Evolutionary conservation across 768 basidiomycete species (phyloP).

Genomic region (Suillus subluteus): DNA sequence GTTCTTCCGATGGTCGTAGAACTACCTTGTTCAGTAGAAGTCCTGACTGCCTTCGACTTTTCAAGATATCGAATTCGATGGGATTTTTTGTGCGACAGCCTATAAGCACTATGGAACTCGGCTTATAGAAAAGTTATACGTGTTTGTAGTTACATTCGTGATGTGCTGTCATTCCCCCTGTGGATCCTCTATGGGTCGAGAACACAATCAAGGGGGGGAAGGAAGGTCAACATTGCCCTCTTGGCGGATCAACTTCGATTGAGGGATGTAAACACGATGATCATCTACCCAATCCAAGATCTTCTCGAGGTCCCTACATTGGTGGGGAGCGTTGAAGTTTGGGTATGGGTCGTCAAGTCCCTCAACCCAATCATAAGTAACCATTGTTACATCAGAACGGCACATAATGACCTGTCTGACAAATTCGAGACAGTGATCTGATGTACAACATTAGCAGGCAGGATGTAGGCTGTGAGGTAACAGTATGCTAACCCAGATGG

Average conservation of each 20-base stretch:
- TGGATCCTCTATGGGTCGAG: not conserved
- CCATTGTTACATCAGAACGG: slow-evolving; percentile 13
- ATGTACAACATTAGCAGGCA: not conserved
- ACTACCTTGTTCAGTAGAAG: not conserved
- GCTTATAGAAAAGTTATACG: not conserved
- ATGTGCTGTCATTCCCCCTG: not conserved
- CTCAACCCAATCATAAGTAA: slow-evolving; percentile 16
- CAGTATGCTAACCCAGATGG: slow-evolving; percentile 12
- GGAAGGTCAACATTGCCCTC: not conserved
- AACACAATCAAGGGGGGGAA: not conserved
- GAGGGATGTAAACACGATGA: not conserved
- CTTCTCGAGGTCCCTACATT: not conserved
- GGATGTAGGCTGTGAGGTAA: not conserved
- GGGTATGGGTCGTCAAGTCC: not conserved
- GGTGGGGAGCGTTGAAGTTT: not conserved
- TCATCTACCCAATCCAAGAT: not conserved
- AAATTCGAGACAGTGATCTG: slow-evolving; percentile 15
- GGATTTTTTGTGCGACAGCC: not conserved
- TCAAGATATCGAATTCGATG: not conserved
- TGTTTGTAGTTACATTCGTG: not conserved
- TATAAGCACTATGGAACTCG: not conserved
- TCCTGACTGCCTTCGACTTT: not conserved
- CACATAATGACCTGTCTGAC: slow-evolving; percentile 17
- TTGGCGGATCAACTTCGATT: not conserved
- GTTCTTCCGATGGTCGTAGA: not conserved